Evolutionary conservation across 352 stramenopile genomes (phyloP).

Genomic region (Phytophthora megakarya): DNA sequence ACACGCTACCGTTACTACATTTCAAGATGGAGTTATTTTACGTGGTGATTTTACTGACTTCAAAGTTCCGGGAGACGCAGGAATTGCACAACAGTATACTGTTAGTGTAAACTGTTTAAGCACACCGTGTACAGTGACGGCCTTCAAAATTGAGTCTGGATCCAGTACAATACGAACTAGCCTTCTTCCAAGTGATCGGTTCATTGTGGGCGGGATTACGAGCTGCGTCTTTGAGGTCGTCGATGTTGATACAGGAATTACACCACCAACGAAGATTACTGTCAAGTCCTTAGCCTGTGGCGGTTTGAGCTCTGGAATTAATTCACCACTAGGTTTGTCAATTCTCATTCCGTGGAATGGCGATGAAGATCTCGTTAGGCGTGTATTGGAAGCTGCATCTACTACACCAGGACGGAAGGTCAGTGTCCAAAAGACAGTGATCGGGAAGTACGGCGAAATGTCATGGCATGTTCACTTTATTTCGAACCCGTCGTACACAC

Average conservation of each 20-base stretch:
- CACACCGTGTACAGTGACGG: slow-evolving; percentile 19
- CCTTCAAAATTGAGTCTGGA: slow-evolving; percentile 25
- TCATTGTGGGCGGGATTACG: slow-evolving; percentile 53
- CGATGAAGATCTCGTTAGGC: slow-evolving; percentile 49
- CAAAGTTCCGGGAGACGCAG: slow-evolving; percentile 80
- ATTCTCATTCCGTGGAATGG: slow-evolving; percentile 77
- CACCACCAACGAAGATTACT: slow-evolving; percentile 30
- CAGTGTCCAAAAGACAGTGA: slow-evolving; percentile 85
- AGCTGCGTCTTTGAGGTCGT: slow-evolving; percentile 60
- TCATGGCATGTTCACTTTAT: slow-evolving; percentile 96
- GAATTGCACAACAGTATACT: slow-evolving; percentile 43
- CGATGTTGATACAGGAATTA: slow-evolving; percentile 19
- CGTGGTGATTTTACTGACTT: slow-evolving; percentile 90
- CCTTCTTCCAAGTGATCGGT: slow-evolving; percentile 53
- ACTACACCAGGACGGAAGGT: slow-evolving; percentile 69
- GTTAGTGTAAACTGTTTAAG: slow-evolving; percentile 22
- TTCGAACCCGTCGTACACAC: slow-evolving; percentile 89
- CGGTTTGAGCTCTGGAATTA: slow-evolving; percentile 34
- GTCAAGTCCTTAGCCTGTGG: slow-evolving; percentile 42
- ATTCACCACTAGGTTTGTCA: slow-evolving; percentile 21
- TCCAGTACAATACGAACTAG: slow-evolving; percentile 39
- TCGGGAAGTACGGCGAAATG: slow-evolving; percentile 94
- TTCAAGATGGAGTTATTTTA: slow-evolving; percentile 76
- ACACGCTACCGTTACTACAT: slow-evolving; percentile 29
- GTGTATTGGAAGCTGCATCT: slow-evolving; percentile 61